Percentiles rank a stretch among this genome's conserved stretches.
Evolutionary conservation across 2,329 filamentous ascomycete species (phyloP).

Genomic region (Fusarium torulosum): DNA sequence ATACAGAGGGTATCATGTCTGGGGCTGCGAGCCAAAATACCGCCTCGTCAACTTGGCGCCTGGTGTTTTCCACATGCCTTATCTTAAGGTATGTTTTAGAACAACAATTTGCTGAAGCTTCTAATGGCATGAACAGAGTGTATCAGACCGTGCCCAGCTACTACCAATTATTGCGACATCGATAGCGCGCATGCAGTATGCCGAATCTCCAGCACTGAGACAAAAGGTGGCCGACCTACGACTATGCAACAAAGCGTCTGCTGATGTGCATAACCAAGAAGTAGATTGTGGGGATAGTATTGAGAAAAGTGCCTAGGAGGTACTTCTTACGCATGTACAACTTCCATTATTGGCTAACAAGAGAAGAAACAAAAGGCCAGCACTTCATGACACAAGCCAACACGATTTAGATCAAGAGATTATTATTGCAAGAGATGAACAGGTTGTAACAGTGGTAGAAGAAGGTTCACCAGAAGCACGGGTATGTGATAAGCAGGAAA

Average conservation of each 20-base stretch:
- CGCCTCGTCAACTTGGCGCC: conserved; percentile 51
- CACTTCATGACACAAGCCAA: background rate
- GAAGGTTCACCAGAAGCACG: background rate
- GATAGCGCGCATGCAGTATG: conserved; percentile 50
- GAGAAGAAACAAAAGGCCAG: background rate
- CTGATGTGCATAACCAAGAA: background rate
- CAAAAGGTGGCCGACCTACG: conserved; percentile 44
- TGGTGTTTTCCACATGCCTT: conserved; percentile 54
- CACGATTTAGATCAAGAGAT: background rate
- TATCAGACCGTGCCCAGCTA: conserved; percentile 47
- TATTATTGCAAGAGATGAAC: background rate
- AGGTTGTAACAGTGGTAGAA: background rate
- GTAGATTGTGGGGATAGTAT: conserved; percentile 15
- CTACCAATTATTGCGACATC: conserved; percentile 50
- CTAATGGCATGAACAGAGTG: conserved; percentile 40
- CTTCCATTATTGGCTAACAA: conserved; percentile 19
- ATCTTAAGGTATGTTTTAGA: conserved; percentile 50
- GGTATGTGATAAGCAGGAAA: background rate
- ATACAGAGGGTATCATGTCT: conserved; percentile 40
- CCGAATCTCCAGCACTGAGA: conserved; percentile 53
- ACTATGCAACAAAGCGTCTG: background rate
- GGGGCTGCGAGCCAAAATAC: conserved; percentile 25
- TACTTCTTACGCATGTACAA: conserved; percentile 41
- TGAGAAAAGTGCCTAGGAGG: conserved; percentile 43
- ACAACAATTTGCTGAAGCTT: too few relatives aligned